A percentile compares a stretch with the other conserved stretches of the same genome.
These are phyloP conservation scores for Fraxinus nigra DNA, from an alignment of 305 asterid genomes.

Conservation along the genomic window DNA sequence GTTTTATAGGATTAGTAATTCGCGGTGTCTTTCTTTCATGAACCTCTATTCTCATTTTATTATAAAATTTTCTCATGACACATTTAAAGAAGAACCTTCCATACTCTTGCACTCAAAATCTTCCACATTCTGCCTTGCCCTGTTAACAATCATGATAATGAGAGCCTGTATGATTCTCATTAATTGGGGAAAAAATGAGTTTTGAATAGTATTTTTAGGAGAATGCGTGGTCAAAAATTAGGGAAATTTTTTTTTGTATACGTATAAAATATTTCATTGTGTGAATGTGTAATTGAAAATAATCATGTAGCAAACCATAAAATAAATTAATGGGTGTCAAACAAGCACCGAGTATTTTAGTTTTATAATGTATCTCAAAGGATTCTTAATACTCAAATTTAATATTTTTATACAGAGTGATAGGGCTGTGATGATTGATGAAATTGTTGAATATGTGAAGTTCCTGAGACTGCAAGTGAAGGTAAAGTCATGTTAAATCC, in stretches of 20 bases:
- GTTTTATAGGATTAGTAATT: not conserved
- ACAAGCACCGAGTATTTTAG: not conserved
- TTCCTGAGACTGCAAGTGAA: conserved; percentile 94
- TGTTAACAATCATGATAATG: not conserved
- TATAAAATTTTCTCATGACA: not conserved
- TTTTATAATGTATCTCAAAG: not conserved
- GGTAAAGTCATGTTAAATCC: conserved; percentile 39
- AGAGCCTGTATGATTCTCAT: not conserved
- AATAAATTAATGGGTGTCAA: too few relatives aligned
- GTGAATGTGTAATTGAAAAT: too few relatives aligned
- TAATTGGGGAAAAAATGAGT: too few relatives aligned
- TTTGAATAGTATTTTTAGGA: too few relatives aligned
- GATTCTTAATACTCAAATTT: not conserved
- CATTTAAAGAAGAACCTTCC: not conserved
- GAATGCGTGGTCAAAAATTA: too few relatives aligned
- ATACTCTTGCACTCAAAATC: not conserved
- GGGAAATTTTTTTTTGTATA: too few relatives aligned
- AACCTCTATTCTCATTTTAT: not conserved
- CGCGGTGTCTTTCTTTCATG: not conserved
- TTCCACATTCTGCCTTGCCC: not conserved
- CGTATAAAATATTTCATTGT: too few relatives aligned
- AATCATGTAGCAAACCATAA: too few relatives aligned
- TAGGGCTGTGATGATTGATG: conserved; percentile 97
- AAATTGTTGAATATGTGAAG: conserved; percentile 94
- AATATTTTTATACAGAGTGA: conserved; percentile 56